phyloP scores from a whole-genome alignment of 2,329 filamentous ascomycete species.

The Microsporum audouinii region DNA sequence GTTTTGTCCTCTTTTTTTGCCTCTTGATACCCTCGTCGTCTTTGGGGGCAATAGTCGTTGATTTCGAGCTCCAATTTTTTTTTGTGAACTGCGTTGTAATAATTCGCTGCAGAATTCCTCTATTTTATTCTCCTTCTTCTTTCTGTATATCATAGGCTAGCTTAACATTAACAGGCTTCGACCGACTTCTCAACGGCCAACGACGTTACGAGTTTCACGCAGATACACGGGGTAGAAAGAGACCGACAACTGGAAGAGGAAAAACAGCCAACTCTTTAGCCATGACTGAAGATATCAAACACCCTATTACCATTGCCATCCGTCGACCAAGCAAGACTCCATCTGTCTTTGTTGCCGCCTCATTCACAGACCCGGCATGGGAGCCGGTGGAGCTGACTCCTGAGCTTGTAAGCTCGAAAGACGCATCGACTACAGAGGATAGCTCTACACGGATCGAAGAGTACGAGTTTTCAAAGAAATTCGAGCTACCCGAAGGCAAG shows the following conservation, averaged over 20 bases:
- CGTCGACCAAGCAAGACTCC: constrained; percentile 20
- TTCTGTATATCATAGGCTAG: neutral
- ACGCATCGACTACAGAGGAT: constrained; percentile 7
- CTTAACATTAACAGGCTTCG: neutral
- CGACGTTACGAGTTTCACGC: constrained; percentile 5
- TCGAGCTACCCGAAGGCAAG: constrained; percentile 16
- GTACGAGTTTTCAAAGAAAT: constrained; percentile 12
- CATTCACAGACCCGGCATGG: constrained; percentile 23
- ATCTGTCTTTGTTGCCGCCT: constrained; percentile 19
- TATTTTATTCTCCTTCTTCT: neutral
- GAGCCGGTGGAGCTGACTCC: constrained; percentile 19
- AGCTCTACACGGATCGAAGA: constrained; percentile 11
- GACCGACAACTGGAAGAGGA: neutral
- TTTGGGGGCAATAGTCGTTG: neutral
- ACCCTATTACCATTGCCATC: constrained; percentile 20
- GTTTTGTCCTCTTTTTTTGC: neutral
- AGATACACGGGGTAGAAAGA: neutral
- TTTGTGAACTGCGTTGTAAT: neutral
- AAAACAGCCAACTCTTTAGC: constrained; percentile 1
- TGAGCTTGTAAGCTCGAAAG: constrained; percentile 13
- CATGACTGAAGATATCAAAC: neutral
- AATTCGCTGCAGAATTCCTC: neutral
- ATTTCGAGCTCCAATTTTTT: neutral
- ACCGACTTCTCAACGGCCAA: neutral
- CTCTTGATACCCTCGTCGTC: constrained; percentile 2